Evolutionary conservation across 139 green algal genomes (phyloP).

Genomic region (Trebouxia sp.): DNA sequence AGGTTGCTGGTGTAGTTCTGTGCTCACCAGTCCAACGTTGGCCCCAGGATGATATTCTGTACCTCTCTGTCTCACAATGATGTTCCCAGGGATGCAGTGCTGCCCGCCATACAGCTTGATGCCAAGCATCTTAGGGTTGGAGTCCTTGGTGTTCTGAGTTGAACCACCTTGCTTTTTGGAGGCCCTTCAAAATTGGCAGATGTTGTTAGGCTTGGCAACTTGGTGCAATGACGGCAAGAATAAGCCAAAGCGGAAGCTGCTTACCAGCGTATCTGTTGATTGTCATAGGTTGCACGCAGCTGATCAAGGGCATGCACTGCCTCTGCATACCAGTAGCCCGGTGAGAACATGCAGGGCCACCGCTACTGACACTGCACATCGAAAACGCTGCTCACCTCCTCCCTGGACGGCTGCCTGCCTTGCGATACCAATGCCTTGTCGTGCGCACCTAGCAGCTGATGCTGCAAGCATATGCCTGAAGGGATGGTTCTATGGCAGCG

Average conservation of each 20-base stretch:
- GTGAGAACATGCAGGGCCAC: too few species aligned
- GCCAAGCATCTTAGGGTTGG: slow-evolving; percentile 86
- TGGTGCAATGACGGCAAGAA: too few species aligned
- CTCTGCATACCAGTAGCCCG: too few species aligned
- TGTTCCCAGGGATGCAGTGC: slow-evolving; percentile 81
- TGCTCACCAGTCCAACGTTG: slow-evolving; percentile 81
- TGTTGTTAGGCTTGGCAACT: too few species aligned
- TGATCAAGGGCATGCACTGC: too few species aligned
- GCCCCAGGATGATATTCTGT: slow-evolving; percentile 83
- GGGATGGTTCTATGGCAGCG: too few species aligned
- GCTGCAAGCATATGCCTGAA: neutral
- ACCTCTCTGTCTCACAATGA: slow-evolving; percentile 92
- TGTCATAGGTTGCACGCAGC: too few species aligned
- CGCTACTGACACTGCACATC: neutral
- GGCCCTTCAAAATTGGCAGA: slow-evolving; percentile 40
- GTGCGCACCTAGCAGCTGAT: neutral
- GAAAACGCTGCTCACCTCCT: neutral
- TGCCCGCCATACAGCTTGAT: slow-evolving; percentile 87
- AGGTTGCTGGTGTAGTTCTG: neutral
- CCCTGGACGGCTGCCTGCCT: neutral
- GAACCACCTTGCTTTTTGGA: slow-evolving; percentile 84
- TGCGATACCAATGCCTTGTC: neutral
- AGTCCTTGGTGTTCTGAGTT: slow-evolving; percentile 84
- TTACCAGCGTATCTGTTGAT: too few species aligned
- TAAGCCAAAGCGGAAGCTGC: too few species aligned